A percentile compares a stretch with the other conserved stretches of the same genome.
phyloP scores from a whole-genome alignment of 441 rosid genomes.

The Erodium moschatum region DNA sequence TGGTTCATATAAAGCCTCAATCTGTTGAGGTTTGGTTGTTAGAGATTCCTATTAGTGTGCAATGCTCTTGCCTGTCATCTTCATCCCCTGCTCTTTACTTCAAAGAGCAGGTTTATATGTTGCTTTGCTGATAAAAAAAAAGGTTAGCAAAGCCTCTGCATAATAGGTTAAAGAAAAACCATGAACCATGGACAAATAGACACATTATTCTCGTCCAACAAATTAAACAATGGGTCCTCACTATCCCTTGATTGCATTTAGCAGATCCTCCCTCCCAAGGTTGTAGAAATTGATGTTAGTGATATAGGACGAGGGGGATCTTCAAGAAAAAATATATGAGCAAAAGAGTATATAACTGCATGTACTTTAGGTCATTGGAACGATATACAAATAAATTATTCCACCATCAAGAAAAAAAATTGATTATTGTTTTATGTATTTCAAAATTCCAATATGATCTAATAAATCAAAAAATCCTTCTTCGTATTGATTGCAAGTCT shows the following conservation, averaged over 20 bases:
- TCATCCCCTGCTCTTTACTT: too few relatives aligned
- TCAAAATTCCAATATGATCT: slow-evolving; percentile 6
- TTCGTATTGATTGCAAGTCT: not conserved
- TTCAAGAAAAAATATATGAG: not conserved
- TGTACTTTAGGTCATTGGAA: not conserved
- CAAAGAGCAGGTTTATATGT: too few relatives aligned
- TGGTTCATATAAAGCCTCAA: too few relatives aligned
- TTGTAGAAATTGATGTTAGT: not conserved
- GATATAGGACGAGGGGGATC: not conserved
- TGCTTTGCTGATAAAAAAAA: too few relatives aligned
- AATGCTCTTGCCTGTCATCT: too few relatives aligned
- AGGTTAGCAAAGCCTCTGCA: not conserved
- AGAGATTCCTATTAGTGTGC: too few relatives aligned
- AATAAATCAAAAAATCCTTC: slow-evolving; percentile 2
- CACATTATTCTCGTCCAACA: not conserved
- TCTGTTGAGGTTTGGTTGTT: too few relatives aligned
- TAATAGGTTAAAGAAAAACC: not conserved
- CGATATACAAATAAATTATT: not conserved
- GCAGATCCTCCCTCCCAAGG: not conserved
- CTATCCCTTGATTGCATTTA: not conserved
- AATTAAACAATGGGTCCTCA: not conserved
- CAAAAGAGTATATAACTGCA: not conserved
- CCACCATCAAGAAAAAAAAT: not conserved
- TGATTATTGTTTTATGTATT: not conserved
- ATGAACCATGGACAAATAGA: not conserved